Base-by-base conservation (phyloP, 495 filamentous ascomycete species). In the Aspergillus egyptiacus region DNA sequence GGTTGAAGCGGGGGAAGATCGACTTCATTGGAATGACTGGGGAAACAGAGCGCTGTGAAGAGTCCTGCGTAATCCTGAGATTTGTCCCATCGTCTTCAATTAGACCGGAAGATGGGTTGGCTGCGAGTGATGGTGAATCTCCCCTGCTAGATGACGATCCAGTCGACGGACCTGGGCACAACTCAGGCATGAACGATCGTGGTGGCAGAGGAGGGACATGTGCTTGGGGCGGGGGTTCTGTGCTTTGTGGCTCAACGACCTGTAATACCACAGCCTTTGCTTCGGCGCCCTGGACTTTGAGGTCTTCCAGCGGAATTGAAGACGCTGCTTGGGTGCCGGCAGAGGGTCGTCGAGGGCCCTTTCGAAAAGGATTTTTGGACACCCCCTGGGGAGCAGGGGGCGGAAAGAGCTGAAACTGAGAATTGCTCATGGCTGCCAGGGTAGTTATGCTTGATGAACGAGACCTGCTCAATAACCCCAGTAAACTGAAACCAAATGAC, bases 1-100 rank as follows among this genome's bases (percentile, higher is more conserved):
- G 81, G 61, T 95, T 81, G 58, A 89, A 91, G n/a, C 73, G 78
- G 11, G 89, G 89, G 61, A 95, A 93, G 50, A 93, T 93, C 11
- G 82, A 85, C 49, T 69, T 72, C 68, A 85, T 85, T 57, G 72
- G 59, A 41, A 62, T 37, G 6, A 65, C 61, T 0, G 74, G 60
- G 32, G 71, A 60, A 54, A 62, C 46, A 28, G 62, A 51, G 34
- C 37, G 42, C 46, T 61, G 34, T 59, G 39, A 47, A 65, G 54
- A 52, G 23, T 20, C 18, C 73, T 79, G 51, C 53, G 36, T 20
- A 39, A 70, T 48, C 70, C 65, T 9, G 73, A 74, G 30, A 6
- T 6, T 13, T 6, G 5, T 6, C 11, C 6, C 42, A 46, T 46
- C 18, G 6, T 35, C 10, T 13, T 19, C 20, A 6, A 1, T 9